Evolutionary conservation across 768 basidiomycete species (phyloP).

Genomic region (Tulasnella sp.): DNA sequence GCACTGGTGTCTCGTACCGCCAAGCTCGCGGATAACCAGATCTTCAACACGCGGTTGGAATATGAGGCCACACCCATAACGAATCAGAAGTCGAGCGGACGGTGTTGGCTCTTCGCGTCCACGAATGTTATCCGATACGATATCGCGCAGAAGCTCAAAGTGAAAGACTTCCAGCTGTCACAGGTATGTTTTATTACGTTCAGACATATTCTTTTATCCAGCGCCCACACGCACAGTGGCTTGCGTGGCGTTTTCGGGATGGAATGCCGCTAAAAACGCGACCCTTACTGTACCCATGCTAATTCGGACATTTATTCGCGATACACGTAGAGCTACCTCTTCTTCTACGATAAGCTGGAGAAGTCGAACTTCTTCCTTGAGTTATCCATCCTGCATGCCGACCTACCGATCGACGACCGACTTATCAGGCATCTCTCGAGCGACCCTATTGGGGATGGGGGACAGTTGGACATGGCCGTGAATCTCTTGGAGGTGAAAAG

Average conservation of each 20-base stretch:
- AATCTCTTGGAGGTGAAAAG: conserved; percentile 48
- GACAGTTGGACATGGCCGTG: conserved; percentile 90
- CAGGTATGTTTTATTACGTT: conserved; percentile 39
- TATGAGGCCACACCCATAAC: conserved; percentile 79
- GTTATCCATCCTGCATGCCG: conserved; percentile 68
- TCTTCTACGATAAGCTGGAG: conserved; percentile 96
- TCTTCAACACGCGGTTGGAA: conserved; percentile 74
- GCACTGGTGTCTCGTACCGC: conserved; percentile 56
- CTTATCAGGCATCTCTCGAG: conserved; percentile 64
- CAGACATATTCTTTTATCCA: no score
- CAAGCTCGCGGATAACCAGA: conserved; percentile 51
- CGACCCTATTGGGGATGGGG: conserved; percentile 81
- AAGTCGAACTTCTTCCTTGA: conserved; percentile 88
- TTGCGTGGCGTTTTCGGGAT: neutral
- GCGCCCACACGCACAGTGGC: neutral
- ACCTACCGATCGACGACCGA: conserved; percentile 71
- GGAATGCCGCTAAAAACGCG: no score
- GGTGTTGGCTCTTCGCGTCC: conserved; percentile 94
- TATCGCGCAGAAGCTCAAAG: conserved; percentile 73
- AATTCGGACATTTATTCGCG: neutral
- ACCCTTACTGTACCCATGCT: no score
- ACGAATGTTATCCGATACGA: conserved; percentile 78
- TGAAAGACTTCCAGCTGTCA: conserved; percentile 84
- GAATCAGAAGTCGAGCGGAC: conserved; percentile 76
- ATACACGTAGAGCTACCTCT: conserved; percentile 59